A percentile compares a stretch with the other conserved stretches of the same genome.
Conservation (phyloP, 2,329 filamentous ascomycete species). For the Clarireedia sp. region DNA sequence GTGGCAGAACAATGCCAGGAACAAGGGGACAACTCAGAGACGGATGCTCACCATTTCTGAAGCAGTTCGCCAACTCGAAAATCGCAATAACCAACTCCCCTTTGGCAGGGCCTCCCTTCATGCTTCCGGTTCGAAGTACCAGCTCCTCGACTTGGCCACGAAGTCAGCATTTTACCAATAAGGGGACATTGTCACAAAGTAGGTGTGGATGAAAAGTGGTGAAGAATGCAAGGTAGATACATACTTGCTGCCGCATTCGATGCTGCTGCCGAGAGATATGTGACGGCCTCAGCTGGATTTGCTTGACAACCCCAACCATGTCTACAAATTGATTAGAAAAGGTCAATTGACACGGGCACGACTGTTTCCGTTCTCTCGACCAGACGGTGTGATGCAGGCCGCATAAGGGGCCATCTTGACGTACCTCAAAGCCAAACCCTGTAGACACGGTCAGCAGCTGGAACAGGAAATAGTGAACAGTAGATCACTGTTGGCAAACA, state of each 20-base stretch:
- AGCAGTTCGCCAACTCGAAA: constrained; percentile 88
- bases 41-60: constrained; percentile 61
- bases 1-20: constrained; percentile 6
- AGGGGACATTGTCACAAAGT: not conserved
- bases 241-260: constrained; percentile 69
- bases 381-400: constrained; percentile 8
- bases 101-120: constrained; percentile 89
- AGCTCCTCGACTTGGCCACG: constrained; percentile 57
- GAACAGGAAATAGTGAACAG: not conserved
- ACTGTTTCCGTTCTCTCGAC: not conserved
- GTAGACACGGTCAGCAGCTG: constrained; percentile 1
- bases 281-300: constrained; percentile 65
- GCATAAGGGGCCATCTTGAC: constrained; percentile 29
- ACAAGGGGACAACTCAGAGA: constrained; percentile 5
- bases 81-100: constrained; percentile 94
- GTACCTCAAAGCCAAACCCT: constrained; percentile 75
- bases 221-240: not conserved
- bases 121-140: constrained; percentile 78
- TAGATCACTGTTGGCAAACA: constrained; percentile 4
- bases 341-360: not conserved
- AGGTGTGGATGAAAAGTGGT: not conserved
- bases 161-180: constrained; percentile 8
- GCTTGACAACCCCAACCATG: constrained; percentile 87
- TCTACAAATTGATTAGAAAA: constrained; percentile 36
- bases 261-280: constrained; percentile 80